phyloP scores from a whole-genome alignment of 78 protist genomes.

The Dictyostelium purpureum region DNA sequence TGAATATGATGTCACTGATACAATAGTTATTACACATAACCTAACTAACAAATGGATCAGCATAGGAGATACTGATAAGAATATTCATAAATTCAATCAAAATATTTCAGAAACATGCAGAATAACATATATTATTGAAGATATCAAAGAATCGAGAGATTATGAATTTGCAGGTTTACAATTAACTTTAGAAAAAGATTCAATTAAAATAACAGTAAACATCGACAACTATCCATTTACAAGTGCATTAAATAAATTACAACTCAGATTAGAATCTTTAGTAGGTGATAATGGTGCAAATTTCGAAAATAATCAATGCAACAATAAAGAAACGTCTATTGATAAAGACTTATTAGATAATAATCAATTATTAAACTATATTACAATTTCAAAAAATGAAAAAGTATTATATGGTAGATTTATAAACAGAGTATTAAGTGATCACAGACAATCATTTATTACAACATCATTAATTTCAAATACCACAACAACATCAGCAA shows the following conservation, averaged over 20 bases:
- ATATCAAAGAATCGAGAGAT: background rate
- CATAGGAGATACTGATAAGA: background rate
- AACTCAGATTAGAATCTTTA: background rate
- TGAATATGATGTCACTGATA: background rate
- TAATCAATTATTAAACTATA: background rate
- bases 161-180: background rate
- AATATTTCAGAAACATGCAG: background rate
- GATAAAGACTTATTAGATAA: background rate
- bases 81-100: background rate
- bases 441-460: background rate
- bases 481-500: background rate
- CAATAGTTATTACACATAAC: background rate
- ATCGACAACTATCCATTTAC: background rate
- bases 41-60: background rate
- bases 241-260: background rate
- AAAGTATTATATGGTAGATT: background rate
- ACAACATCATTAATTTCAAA: background rate
- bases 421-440: background rate
- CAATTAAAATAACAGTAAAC: background rate
- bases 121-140: background rate
- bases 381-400: constrained; percentile 6
- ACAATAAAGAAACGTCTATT: background rate
- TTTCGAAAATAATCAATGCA: background rate
- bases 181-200: background rate
- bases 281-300: background rate